These are phyloP conservation scores for Achaetomium macrosporum DNA, from an alignment of 2,329 filamentous ascomycete genomes.

Conservation along the genomic window DNA sequence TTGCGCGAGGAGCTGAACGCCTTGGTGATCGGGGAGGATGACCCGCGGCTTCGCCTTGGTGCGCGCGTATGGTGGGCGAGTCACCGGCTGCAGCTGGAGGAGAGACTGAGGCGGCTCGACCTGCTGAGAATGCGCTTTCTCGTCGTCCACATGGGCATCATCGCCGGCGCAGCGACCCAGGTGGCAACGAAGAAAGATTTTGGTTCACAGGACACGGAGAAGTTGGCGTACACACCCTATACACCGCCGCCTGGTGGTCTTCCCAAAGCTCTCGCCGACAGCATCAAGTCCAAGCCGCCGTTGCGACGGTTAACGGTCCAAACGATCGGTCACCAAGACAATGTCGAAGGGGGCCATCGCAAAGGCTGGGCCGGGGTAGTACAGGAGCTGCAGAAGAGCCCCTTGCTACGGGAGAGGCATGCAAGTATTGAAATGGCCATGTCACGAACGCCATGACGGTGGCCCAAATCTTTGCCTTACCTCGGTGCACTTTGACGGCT, in stretches of 20 bases:
- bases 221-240: conserved; percentile 17
- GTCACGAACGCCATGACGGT: conserved; percentile 33
- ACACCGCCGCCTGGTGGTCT: conserved; percentile 24
- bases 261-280: conserved; percentile 39
- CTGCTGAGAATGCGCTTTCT: conserved; percentile 59
- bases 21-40: conserved; percentile 43
- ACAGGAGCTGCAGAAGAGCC: conserved; percentile 55
- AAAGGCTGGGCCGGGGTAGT: conserved; percentile 59
- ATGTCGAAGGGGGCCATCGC: conserved; percentile 42
- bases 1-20: conserved; percentile 54
- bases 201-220: conserved; percentile 29
- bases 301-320: conserved; percentile 49
- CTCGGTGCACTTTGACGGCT: not conserved
- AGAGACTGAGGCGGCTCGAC: conserved; percentile 53
- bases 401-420: conserved; percentile 54
- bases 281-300: conserved; percentile 41
- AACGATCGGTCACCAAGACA: conserved; percentile 47
- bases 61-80: conserved; percentile 54
- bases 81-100: conserved; percentile 49
- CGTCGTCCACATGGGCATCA: conserved; percentile 57
- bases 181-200: conserved; percentile 33
- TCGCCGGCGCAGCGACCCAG: conserved; percentile 36
- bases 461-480: not conserved
- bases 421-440: conserved; percentile 57
- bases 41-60: conserved; percentile 37